Base-by-base conservation (phyloP, 306 rosid species). In the Potentilla sterilis region DNA sequence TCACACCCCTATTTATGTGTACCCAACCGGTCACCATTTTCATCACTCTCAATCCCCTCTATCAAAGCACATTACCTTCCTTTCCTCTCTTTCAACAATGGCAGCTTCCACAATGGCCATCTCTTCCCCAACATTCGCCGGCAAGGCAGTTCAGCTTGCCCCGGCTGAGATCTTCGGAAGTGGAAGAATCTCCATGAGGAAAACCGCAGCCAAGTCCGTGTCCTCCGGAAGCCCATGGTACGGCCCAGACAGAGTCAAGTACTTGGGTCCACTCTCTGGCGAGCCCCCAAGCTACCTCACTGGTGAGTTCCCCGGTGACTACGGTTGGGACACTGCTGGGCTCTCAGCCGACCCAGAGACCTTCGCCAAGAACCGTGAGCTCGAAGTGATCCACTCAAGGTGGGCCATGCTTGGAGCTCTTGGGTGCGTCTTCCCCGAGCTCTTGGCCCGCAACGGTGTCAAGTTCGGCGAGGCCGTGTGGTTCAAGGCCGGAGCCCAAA, bases 371-470 rank as follows among this genome's bases (percentile, higher is more conserved):
- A 94, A 94, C 78, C 85, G 95, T 46, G 97, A 92, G 82, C 89
- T 94, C 0, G 95, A 92, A 21, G 98, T 94, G 22, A 92, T 94
- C 86, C 97, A 94, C 83, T 65, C 62, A 0, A 83, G 93, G 42
- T 92, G 96, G 98, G 98, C 98, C 86, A 93, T 93, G 98, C 91
- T 93, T 0, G 94, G 98, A 40, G 97, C 98, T 0, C 67, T 94
- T 5, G 97, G 97, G 1, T 86, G 93, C 10, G 95, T 94, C 62
- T 92, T 91, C 87, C 97, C 95, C 0, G 95, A 90, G 83, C 97
- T 94, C 46, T 51, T 90, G 85, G 70, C 98, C 69, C 91, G 97
- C 32, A 94, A 92, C 32, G 97, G 96, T 0, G 95, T 94, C 41
- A 87, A 91, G 76, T 94, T 94, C 44, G 96, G 97, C 0, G 96